Percentiles rank a stretch among this genome's conserved stretches.
Conservation (phyloP, 2,329 filamentous ascomycete genomes). For the Allantophomopsis cytisporea region DNA sequence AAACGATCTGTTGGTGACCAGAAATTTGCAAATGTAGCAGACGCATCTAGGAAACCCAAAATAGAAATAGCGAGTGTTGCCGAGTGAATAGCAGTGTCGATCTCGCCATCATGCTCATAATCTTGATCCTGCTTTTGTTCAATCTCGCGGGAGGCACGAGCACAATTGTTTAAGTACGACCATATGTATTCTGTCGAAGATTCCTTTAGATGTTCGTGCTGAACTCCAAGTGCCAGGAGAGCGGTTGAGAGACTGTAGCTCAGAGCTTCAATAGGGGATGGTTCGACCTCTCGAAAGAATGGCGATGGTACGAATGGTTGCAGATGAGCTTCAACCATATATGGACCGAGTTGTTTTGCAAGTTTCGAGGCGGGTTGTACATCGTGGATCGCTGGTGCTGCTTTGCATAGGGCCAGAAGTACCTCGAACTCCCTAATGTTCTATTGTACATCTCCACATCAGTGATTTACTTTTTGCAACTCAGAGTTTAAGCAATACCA, state of each 20-base stretch:
- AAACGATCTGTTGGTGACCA: conserved; percentile 68
- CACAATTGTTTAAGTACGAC: conserved; percentile 60
- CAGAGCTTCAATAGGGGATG: conserved; percentile 78
- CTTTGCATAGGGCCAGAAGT: conserved; percentile 80
- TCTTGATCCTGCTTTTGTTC: conserved; percentile 38
- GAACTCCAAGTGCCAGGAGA: conserved; percentile 66
- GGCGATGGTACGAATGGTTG: conserved; percentile 71
- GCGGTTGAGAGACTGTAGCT: conserved; percentile 68
- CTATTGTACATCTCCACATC: conserved; percentile 26
- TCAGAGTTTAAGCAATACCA: too few relatives aligned
- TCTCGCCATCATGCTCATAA: conserved; percentile 28
- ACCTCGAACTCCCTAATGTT: conserved; percentile 85
- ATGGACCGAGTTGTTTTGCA: conserved; percentile 65
- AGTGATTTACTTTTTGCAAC: too few relatives aligned
- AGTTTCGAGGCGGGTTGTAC: conserved; percentile 64
- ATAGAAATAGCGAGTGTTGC: conserved; percentile 72
- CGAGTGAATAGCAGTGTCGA: conserved; percentile 53
- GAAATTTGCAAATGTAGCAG: conserved; percentile 63
- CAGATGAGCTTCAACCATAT: conserved; percentile 71
- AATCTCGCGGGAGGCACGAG: conserved; percentile 41
- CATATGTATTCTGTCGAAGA: conserved; percentile 53
- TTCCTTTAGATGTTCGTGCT: conserved; percentile 55
- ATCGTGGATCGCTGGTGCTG: conserved; percentile 62
- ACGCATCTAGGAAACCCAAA: conserved; percentile 80
- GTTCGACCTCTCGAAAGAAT: conserved; percentile 69